Evolutionary conservation across 2,329 filamentous ascomycete genomes (phyloP), one percentile per base, ranked within the genome.

Genomic region (Coleophoma eucalyptorum): DNA sequence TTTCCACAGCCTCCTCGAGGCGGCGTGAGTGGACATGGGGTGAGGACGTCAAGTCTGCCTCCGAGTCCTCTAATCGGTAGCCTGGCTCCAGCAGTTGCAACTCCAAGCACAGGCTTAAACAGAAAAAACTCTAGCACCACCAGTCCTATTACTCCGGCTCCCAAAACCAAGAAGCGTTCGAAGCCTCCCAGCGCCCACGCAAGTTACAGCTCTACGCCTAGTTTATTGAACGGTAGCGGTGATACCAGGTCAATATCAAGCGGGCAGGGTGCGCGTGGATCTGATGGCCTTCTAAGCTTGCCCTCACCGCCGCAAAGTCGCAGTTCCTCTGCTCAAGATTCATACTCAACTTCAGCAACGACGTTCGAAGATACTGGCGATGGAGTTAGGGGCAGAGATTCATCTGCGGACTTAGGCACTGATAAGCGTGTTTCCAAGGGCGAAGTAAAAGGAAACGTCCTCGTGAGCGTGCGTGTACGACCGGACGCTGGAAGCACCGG

Each of bases 391-490:
- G 62, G 62, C 6, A 55, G 64, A 50, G 60, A 62, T 38, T 43
- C 50, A 19, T 51, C 55, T 10, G 51, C 48, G n/a, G 63, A 64
- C 34, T 33, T 49, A 35, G 56, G 66, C 13, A 68, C 64, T 46
- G 58, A 65, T 20, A 55, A 60, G 12, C 76, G 71, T 52, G 55
- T 69, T 50, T 81, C 83, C 50, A 78, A 83, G 60, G 62, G 68
- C 13, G 91, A 97, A 62, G 82, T 79, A 50, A 97, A 96, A 68
- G 94, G 94, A 47, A 99, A 99, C 64, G 93, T 99, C 13, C 71
- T 97, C 55, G 93, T 99, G 60, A 97, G 94, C 66, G 92, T 99
- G 35, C 83, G 94, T 65, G 92, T 97, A 40, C 83, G 94, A 32
- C 94, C 94, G 31, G 92, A 97, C 71, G 78, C 82, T 4, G 81